These are phyloP conservation scores for Pichia nakasei DNA, from an alignment of 805 yeast species.

Conservation along the genomic window DNA sequence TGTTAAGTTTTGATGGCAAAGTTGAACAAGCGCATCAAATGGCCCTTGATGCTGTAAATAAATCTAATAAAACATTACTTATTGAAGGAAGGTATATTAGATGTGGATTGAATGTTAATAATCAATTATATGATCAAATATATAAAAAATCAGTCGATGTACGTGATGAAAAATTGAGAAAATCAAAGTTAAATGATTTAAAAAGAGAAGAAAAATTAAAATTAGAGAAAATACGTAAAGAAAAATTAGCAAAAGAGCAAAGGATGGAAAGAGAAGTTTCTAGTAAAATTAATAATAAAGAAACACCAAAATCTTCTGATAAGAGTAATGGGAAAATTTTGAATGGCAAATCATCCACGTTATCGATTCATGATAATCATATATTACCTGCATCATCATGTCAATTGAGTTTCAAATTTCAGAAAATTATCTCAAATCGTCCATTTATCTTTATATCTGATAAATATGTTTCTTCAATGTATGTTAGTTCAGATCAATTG, in stretches of 20 bases:
- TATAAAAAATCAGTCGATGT: constrained; percentile 24
- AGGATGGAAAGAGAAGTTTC: not conserved
- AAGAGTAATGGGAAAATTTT: not conserved
- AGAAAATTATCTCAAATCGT: constrained; percentile 41
- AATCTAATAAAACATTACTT: constrained; percentile 32
- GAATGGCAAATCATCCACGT: not conserved
- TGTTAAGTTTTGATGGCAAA: constrained; percentile 54
- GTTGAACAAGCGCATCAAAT: constrained; percentile 36
- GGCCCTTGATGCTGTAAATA: constrained; percentile 38
- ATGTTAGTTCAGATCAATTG: constrained; percentile 46
- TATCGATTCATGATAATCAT: constrained; percentile 26
- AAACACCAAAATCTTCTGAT: not conserved
- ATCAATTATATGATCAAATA: constrained; percentile 28
- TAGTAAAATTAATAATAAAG: not conserved
- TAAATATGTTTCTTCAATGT: constrained; percentile 38
- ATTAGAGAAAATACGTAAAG: constrained; percentile 9
- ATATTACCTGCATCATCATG: constrained; percentile 20
- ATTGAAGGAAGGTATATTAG: constrained; percentile 46
- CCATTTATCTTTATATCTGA: constrained; percentile 51
- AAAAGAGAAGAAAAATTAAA: constrained; percentile 18
- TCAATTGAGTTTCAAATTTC: constrained; percentile 40
- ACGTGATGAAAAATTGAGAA: constrained; percentile 30
- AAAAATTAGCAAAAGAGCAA: constrained; percentile 12
- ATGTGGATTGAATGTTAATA: constrained; percentile 42
- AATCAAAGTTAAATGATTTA: constrained; percentile 24